A percentile compares a stretch with the other conserved stretches of the same genome.
Evolutionary conservation across 352 stramenopile species (phyloP).

Genomic region (Thraustochytrium striatum): DNA sequence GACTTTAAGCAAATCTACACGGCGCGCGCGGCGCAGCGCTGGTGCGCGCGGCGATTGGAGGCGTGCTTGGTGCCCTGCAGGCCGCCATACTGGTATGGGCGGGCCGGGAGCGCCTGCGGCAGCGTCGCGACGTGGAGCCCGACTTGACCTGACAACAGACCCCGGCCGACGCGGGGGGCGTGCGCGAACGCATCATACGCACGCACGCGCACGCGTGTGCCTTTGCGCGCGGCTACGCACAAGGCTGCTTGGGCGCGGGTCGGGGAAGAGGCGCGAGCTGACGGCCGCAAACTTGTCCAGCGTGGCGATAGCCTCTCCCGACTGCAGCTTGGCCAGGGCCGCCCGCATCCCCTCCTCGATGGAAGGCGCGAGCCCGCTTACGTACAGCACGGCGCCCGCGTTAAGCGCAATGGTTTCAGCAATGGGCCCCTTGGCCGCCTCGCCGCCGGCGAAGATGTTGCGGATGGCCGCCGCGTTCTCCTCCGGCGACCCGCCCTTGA

Average conservation of each 20-base stretch:
- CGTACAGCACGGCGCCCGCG: conserved; percentile 91
- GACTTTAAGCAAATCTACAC: conserved; percentile 24
- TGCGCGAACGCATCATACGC: too few relatives aligned
- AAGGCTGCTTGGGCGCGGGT: too few relatives aligned
- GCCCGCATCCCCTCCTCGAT: conserved; percentile 78
- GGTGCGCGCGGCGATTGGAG: too few relatives aligned
- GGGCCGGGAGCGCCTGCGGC: too few relatives aligned
- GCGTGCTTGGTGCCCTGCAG: too few relatives aligned
- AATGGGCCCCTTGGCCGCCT: conserved; percentile 82
- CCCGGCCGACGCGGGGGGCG: too few relatives aligned
- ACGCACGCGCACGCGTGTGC: too few relatives aligned
- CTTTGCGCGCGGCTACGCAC: too few relatives aligned
- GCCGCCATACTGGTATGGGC: too few relatives aligned
- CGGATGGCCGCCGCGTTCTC: conserved; percentile 83
- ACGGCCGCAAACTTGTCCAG: conserved; percentile 30
- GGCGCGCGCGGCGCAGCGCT: too few relatives aligned
- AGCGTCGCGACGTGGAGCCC: too few relatives aligned
- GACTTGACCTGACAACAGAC: too few relatives aligned
- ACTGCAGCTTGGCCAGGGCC: conserved; percentile 67
- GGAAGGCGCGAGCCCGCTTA: conserved; percentile 84
- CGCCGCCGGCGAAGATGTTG: conserved; percentile 82
- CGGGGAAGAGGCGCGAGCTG: conserved; percentile 7
- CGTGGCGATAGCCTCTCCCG: conserved; percentile 59
- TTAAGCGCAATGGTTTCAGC: conserved; percentile 96
- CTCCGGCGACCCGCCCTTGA: conserved; percentile 87